Conservation (phyloP, 306 rosid genomes). For the Vigna reflexopilosa region DNA sequence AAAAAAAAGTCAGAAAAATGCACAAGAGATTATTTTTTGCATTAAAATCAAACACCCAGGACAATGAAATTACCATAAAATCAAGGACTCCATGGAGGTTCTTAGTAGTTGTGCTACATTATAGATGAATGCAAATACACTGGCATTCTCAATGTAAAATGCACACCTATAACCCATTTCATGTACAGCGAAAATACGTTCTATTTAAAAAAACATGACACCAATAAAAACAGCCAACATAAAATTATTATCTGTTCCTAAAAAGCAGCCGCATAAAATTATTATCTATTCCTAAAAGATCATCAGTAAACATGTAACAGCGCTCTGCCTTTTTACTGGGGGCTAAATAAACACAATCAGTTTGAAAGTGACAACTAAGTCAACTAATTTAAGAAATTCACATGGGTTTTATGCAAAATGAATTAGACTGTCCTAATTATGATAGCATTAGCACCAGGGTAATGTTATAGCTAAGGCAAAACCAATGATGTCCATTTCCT, state of each 20-base stretch:
- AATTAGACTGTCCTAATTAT: background rate
- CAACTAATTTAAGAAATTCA: background rate
- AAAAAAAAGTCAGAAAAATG: background rate
- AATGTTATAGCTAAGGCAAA: background rate
- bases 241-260: background rate
- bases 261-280: background rate
- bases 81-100: background rate
- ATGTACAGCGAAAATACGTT: background rate
- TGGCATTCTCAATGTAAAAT: slow-evolving; percentile 18
- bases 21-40: background rate
- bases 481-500: background rate
- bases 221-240: background rate
- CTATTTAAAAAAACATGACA: background rate
- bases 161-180: slow-evolving; percentile 11
- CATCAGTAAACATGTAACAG: slow-evolving; percentile 7
- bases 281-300: background rate
- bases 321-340: slow-evolving; percentile 1
- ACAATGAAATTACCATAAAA: slow-evolving; percentile 8
- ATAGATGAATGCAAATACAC: background rate
- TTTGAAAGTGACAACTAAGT: background rate
- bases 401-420: background rate
- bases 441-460: background rate
- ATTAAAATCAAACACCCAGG: slow-evolving; percentile 3
- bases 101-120: slow-evolving; percentile 4
- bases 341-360: background rate